phyloP scores from a whole-genome alignment of 352 stramenopile species.

The Globisporangium cylindrosporum region DNA sequence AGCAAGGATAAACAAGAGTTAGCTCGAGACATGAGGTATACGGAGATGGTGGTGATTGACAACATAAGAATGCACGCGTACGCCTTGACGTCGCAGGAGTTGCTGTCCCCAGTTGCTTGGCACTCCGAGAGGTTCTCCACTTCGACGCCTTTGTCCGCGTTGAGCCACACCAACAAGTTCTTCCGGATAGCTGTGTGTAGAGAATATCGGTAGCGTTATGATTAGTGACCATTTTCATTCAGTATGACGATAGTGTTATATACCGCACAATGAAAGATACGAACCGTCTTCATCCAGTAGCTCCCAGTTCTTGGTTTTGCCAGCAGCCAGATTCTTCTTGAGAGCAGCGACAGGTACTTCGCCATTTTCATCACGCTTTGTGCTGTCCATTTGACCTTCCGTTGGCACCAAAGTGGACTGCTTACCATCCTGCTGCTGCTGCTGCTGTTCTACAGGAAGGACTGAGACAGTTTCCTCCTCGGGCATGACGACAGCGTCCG shows the following conservation, averaged over 20 bases:
- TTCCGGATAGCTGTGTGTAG: conserved; percentile 25
- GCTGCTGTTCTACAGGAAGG: background rate
- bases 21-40: background rate
- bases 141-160: conserved; percentile 48
- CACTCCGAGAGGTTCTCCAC: conserved; percentile 37
- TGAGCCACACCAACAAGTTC: conserved; percentile 45
- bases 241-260: background rate
- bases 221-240: background rate
- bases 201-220: background rate
- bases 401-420: background rate
- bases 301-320: background rate
- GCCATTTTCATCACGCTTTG: background rate
- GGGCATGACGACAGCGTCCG: background rate
- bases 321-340: background rate
- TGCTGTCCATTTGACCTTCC: background rate
- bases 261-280: too few relatives aligned
- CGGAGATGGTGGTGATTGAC: background rate
- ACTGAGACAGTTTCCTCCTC: background rate
- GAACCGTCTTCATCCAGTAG: background rate
- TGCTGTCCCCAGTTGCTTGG: conserved; percentile 24
- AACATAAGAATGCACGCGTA: conserved; percentile 15
- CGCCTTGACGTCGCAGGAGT: conserved; percentile 41
- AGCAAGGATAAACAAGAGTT: background rate
- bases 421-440: background rate
- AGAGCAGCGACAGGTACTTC: background rate